Conservation (phyloP, 2,329 filamentous ascomycete genomes). For the Lachnellula occidentalis region DNA sequence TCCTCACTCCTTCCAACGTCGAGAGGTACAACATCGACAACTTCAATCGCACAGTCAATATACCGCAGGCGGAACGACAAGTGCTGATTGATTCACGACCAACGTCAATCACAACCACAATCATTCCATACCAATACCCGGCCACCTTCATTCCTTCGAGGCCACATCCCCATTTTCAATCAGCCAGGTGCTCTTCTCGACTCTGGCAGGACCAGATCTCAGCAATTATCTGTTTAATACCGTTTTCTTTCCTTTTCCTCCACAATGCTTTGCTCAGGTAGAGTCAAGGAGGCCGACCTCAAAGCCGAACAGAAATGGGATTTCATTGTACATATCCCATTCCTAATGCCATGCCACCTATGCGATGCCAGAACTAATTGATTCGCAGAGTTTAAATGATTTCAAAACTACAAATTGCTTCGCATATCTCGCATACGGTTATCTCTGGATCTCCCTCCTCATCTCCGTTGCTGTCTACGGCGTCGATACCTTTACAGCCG, state of each 20-base stretch:
- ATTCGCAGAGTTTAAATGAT: conserved; percentile 55
- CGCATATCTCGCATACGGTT: conserved; percentile 73
- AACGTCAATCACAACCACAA: conserved; percentile 25
- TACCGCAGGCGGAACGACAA: conserved; percentile 47
- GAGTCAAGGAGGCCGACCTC: conserved; percentile 58
- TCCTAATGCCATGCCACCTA: background rate
- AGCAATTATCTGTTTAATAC: conserved; percentile 9
- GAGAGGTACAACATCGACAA: background rate
- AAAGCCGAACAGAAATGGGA: conserved; percentile 89
- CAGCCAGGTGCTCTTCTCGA: conserved; percentile 17
- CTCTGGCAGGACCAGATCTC: conserved; percentile 17
- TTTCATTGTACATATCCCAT: conserved; percentile 63
- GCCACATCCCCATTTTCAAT: conserved; percentile 10
- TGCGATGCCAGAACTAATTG: background rate
- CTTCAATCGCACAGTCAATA: conserved; percentile 34
- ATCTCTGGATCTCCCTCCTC: conserved; percentile 74
- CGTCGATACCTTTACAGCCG: conserved; percentile 87
- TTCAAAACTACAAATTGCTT: conserved; percentile 81
- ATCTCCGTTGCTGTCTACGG: conserved; percentile 80
- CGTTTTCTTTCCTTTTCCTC: background rate
- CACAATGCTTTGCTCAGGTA: conserved; percentile 62
- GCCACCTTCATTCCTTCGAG: conserved; percentile 7
- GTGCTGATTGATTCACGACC: conserved; percentile 28
- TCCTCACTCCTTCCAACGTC: background rate
- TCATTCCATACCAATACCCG: no score